phyloP scores from a whole-genome alignment of 2,329 filamentous ascomycete species.

The Aureobasidium sp. region DNA sequence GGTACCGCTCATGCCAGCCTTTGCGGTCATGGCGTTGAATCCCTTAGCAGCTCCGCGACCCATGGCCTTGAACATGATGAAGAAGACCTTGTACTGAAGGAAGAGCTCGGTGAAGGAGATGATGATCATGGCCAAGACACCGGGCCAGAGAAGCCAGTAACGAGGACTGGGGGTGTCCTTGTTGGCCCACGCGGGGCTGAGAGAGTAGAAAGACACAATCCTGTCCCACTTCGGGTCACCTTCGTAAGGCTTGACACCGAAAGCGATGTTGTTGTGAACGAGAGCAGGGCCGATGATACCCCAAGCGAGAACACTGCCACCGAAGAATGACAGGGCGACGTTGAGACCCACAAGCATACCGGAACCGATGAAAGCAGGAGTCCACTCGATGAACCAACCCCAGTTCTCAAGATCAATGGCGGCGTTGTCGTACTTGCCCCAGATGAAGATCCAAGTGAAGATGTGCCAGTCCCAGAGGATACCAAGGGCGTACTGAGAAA shows the following conservation, averaged over 20 bases:
- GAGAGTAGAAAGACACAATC: slow-evolving; percentile 32
- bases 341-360: slow-evolving; percentile 51
- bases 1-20: neutral
- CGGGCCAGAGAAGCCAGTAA: slow-evolving; percentile 46
- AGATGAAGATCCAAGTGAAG: slow-evolving; percentile 34
- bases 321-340: slow-evolving; percentile 48
- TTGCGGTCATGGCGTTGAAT: slow-evolving; percentile 28
- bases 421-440: slow-evolving; percentile 41
- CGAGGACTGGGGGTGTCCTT: slow-evolving; percentile 39
- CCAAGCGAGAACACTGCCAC: slow-evolving; percentile 46
- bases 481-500: slow-evolving; percentile 51
- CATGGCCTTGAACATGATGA: slow-evolving; percentile 40
- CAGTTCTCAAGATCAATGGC: slow-evolving; percentile 48
- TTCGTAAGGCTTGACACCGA: neutral
- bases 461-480: slow-evolving; percentile 41
- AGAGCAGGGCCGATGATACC: slow-evolving; percentile 47
- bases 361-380: slow-evolving; percentile 51
- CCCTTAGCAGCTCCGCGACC: slow-evolving; percentile 38
- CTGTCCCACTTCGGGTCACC: slow-evolving; percentile 38
- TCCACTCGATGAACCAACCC: slow-evolving; percentile 52
- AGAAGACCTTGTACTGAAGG: slow-evolving; percentile 38
- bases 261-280: slow-evolving; percentile 41
- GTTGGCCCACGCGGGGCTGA: slow-evolving; percentile 27
- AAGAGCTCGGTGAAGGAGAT: slow-evolving; percentile 35
- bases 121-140: slow-evolving; percentile 43